Evolutionary conservation across 163 green algal genomes (phyloP).

Genomic region (Scenedesmus sp.): DNA sequence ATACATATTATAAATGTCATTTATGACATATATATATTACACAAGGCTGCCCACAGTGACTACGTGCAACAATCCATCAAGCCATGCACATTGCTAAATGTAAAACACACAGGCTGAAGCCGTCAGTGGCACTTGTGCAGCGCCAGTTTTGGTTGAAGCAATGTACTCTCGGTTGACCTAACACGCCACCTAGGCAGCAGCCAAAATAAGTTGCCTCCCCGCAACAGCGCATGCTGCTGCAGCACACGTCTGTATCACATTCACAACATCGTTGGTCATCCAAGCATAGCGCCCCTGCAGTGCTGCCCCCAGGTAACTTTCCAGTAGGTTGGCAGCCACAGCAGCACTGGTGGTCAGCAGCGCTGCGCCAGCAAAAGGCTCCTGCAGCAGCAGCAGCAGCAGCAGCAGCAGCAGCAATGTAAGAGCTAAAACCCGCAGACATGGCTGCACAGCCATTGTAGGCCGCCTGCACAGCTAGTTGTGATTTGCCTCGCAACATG

Average conservation of each 20-base stretch:
- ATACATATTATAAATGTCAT: too few species aligned
- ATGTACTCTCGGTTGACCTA: too few species aligned
- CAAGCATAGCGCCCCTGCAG: not conserved
- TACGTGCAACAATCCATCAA: too few species aligned
- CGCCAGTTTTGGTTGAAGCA: too few species aligned
- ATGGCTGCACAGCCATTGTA: too few species aligned
- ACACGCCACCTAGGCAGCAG: not conserved
- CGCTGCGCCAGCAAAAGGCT: not conserved
- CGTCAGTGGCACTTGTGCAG: too few species aligned
- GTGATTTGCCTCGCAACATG: too few species aligned
- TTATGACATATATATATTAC: too few species aligned
- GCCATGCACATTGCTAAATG: too few species aligned
- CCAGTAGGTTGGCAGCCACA: not conserved
- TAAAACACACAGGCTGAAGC: too few species aligned
- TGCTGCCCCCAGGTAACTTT: not conserved
- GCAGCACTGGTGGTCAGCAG: not conserved
- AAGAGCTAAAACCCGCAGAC: not conserved
- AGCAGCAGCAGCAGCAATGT: not conserved
- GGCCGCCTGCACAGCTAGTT: too few species aligned
- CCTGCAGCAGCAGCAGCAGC: not conserved
- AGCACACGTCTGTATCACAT: not conserved
- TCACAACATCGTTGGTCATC: not conserved
- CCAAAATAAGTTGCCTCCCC: not conserved
- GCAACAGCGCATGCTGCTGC: not conserved
- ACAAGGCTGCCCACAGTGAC: too few species aligned